A percentile compares a stretch with the other conserved stretches of the same genome.
Conservation (phyloP, 257 asterid species). For the Euphrasia confusa region DNA sequence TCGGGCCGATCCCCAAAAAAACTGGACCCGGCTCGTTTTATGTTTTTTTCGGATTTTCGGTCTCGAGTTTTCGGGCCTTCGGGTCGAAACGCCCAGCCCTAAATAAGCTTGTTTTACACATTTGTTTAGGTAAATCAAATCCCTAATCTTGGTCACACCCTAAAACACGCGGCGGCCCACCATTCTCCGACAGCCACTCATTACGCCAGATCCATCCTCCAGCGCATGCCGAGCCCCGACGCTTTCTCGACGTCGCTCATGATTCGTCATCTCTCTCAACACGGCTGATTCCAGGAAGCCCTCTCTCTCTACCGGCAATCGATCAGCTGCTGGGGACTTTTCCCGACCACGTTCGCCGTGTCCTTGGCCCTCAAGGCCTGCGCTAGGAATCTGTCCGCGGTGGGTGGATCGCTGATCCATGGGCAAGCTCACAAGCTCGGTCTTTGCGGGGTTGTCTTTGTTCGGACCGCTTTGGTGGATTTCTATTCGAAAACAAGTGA, state of each 20-base stretch:
- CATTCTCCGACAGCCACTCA: conserved; percentile 25
- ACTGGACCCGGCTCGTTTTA: too few species aligned
- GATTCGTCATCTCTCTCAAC: conserved; percentile 60
- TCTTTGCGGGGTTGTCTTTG: conserved; percentile 50
- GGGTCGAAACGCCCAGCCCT: too few species aligned
- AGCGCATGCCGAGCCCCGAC: conserved; percentile 34
- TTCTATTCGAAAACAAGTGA: conserved; percentile 68
- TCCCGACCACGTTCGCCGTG: too few species aligned
- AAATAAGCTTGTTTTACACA: too few species aligned
- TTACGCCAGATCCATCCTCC: conserved; percentile 41
- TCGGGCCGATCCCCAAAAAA: too few species aligned
- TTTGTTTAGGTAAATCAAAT: too few species aligned
- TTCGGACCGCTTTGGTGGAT: conserved; percentile 72
- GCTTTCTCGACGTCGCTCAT: conserved; percentile 39
- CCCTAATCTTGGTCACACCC: too few species aligned
- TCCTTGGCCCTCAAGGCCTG: conserved; percentile 71
- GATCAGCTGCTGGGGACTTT: conserved; percentile 38
- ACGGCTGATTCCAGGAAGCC: conserved; percentile 53
- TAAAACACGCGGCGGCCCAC: conserved; percentile 29
- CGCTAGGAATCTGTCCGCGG: conserved; percentile 37
- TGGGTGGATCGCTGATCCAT: conserved; percentile 61
- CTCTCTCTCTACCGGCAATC: conserved; percentile 41
- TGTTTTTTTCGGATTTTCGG: too few species aligned
- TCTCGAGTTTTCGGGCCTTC: too few species aligned
- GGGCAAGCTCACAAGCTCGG: conserved; percentile 63